Evolutionary conservation across 495 filamentous ascomycete species (phyloP).

Genomic region (Penicillium tannophilum): DNA sequence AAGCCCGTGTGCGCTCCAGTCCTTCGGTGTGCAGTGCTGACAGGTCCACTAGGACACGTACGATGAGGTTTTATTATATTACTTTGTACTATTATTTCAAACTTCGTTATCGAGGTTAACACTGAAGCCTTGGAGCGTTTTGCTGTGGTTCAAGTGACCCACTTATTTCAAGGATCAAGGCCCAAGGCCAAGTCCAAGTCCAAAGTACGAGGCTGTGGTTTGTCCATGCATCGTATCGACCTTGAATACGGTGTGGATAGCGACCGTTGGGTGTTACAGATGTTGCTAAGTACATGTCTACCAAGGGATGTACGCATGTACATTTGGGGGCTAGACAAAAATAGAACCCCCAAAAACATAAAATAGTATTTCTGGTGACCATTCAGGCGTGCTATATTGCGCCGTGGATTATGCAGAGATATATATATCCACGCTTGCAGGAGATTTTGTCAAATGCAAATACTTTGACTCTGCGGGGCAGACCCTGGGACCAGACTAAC

Average conservation of each 20-base stretch:
- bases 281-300: background rate
- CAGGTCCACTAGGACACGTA: slow-evolving; percentile 3
- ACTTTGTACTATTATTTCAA: no score
- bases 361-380: no score
- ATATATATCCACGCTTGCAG: background rate
- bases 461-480: background rate
- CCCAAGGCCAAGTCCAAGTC: no score
- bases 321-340: background rate
- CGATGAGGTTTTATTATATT: background rate
- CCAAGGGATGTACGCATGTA: background rate
- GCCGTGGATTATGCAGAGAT: background rate
- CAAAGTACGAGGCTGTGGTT: background rate
- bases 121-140: no score
- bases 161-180: background rate
- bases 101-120: no score
- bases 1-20: slow-evolving; percentile 9
- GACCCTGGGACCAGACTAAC: background rate
- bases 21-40: slow-evolving; percentile 7
- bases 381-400: background rate
- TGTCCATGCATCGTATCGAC: background rate
- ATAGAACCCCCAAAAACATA: no score
- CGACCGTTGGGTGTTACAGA: background rate
- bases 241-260: background rate
- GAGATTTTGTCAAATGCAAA: no score
- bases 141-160: background rate